Percentiles rank a stretch among this genome's conserved stretches.
These are phyloP conservation scores for Stemphylium beticola DNA, from an alignment of 2,329 filamentous ascomycete genomes.

Conservation along the genomic window DNA sequence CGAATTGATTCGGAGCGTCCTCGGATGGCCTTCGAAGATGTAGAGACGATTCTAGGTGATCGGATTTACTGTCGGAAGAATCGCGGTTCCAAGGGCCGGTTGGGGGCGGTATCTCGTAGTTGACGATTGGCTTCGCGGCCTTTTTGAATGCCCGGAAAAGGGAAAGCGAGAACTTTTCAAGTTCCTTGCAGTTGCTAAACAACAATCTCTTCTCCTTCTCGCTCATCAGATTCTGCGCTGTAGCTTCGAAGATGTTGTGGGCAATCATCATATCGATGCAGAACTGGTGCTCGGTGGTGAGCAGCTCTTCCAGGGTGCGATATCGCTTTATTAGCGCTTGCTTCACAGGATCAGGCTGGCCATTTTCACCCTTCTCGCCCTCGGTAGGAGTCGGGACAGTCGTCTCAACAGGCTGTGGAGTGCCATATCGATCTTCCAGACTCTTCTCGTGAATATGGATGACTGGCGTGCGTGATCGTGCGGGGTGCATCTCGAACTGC, in stretches of 20 bases:
- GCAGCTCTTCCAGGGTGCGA: slow-evolving; percentile 86
- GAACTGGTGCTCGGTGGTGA: slow-evolving; percentile 91
- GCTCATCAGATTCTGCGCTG: slow-evolving; percentile 79
- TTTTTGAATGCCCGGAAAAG: slow-evolving; percentile 83
- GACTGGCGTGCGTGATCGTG: slow-evolving; percentile 30
- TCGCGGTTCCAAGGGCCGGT: slow-evolving; percentile 34
- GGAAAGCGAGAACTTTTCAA: slow-evolving; percentile 80
- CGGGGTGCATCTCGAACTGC: slow-evolving; percentile 31
- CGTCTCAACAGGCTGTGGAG: slow-evolving; percentile 21
- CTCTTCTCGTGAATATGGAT: slow-evolving; percentile 25
- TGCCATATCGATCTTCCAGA: slow-evolving; percentile 28
- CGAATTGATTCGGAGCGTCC: slow-evolving; percentile 37
- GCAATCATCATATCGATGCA: slow-evolving; percentile 96
- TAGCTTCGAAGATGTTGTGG: slow-evolving; percentile 96
- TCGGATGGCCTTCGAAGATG: slow-evolving; percentile 26
- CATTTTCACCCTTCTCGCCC: slow-evolving; percentile 20
- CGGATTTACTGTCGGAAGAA: slow-evolving; percentile 25
- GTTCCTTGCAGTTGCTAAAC: slow-evolving; percentile 90
- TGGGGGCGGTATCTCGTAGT: slow-evolving; percentile 47
- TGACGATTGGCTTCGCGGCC: slow-evolving; percentile 79
- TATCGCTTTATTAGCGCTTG: slow-evolving; percentile 72
- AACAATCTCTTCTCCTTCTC: slow-evolving; percentile 85
- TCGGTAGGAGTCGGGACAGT: slow-evolving; percentile 13
- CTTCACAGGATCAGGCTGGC: slow-evolving; percentile 31
- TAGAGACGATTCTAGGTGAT: slow-evolving; percentile 24